phyloP scores from a whole-genome alignment of 768 basidiomycete species.

The Cystobasidium ongulense region DNA sequence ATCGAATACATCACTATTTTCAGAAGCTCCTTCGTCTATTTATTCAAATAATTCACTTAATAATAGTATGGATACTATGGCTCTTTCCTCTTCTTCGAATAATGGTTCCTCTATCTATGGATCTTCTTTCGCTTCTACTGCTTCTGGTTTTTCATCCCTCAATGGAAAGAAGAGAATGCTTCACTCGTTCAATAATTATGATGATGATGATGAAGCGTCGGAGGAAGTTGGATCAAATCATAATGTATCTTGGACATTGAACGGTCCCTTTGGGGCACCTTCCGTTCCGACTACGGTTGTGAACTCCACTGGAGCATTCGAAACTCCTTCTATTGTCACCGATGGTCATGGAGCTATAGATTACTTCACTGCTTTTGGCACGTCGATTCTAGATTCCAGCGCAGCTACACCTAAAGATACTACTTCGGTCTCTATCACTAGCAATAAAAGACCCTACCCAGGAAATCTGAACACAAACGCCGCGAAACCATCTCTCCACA shows the following conservation, averaged over 20 bases:
- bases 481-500: not conserved
- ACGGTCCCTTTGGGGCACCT: not conserved
- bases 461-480: not conserved
- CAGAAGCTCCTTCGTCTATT: not conserved
- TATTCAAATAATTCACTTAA: not conserved
- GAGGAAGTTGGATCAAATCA: no score
- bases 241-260: not conserved
- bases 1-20: not conserved
- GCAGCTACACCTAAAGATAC: not conserved
- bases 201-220: not conserved
- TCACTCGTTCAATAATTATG: not conserved
- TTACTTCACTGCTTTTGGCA: not conserved
- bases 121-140: conserved; percentile 9
- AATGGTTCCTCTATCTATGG: not conserved
- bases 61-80: conserved; percentile 9
- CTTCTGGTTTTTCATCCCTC: not conserved
- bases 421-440: not conserved
- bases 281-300: not conserved
- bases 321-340: not conserved
- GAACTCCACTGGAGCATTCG: not conserved
- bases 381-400: not conserved
- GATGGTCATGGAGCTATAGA: not conserved
- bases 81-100: not conserved
- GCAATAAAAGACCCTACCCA: not conserved
- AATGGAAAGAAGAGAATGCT: not conserved